Evolutionary conservation across 2,329 filamentous ascomycete genomes (phyloP).

Genomic region (Fusarium equiseti): DNA sequence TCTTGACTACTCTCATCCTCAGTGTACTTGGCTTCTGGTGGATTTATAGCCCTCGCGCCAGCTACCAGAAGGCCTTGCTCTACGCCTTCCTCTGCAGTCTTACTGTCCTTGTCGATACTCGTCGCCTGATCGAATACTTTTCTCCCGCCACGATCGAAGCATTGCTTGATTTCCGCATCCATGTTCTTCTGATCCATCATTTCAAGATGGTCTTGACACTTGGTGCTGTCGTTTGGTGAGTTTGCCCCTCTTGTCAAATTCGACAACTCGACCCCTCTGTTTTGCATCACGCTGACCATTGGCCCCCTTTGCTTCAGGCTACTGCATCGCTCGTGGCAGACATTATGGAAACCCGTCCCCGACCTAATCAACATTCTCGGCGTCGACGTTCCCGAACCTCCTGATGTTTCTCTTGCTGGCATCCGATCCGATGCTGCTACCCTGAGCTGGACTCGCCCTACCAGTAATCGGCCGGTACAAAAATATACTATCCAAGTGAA

Average conservation of each 20-base stretch:
- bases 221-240: conserved; percentile 66
- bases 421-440: conserved; percentile 90
- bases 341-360: conserved; percentile 89
- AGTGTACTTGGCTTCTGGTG: conserved; percentile 55
- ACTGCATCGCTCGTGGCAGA: conserved; percentile 86
- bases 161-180: conserved; percentile 58
- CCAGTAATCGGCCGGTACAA: conserved; percentile 73
- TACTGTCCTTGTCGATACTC: conserved; percentile 52
- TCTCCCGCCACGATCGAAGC: conserved; percentile 48
- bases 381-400: conserved; percentile 91
- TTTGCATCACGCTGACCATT: conserved; percentile 26
- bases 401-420: conserved; percentile 89
- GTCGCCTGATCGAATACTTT: conserved; percentile 48
- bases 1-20: conserved; percentile 57
- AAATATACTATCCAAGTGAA: conserved; percentile 96
- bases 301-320: conserved; percentile 67
- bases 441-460: conserved; percentile 88
- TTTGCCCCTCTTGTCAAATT: conserved; percentile 27
- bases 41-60: conserved; percentile 52
- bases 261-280: neutral
- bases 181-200: conserved; percentile 62
- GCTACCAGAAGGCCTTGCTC: conserved; percentile 50
- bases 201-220: conserved; percentile 68
- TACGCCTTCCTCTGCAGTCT: conserved; percentile 51
- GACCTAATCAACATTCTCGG: conserved; percentile 91